Evolutionary conservation across 352 stramenopile species (phyloP), one percentile per base, ranked within the genome.

Genomic region (Phytopythium delawarense): DNA sequence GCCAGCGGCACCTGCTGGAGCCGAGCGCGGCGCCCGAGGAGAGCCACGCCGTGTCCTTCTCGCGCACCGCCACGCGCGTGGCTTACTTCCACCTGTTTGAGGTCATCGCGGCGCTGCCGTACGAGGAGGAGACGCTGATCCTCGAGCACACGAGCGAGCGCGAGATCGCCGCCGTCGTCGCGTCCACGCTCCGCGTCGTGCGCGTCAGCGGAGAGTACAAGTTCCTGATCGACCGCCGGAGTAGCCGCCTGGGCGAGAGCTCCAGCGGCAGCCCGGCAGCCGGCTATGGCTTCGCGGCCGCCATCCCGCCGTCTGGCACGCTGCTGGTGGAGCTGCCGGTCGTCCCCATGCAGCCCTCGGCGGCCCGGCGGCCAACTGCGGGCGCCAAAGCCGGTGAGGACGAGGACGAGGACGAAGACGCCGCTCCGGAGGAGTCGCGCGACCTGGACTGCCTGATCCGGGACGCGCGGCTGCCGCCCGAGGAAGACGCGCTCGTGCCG

Each of bases 51-150:
- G 44, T 63, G n/a, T 35, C 61, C 45, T 59, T 59, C 39, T 59
- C 54, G 16, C 54, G 39, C 35, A 51, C 54, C 2, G 39, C 37
- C 16, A 50, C 54, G 39, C 55, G 63, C 30, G 61, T 69, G 7
- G 62, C 51, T 15, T 80, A 75, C 51, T 75, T 80, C 57, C 69
- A 75, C 46, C 61, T 80, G 35, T 80, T 77, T 23, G 69, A 77
- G 61, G 70, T 62, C 23, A 72, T 80, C 37, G 69, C 72, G 4
- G 25, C 75, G 32, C 69, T 79, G 30, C 63, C 72, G 45, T 72
- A 61, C 42, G 63, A 76, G 30, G 64, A 75, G 37, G 69, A 76
- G 57, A 65, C 69, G 40, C 35, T 56, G 4, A 61, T 76, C 3
- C 44, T 79, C 4, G 65, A 76, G 52, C 66, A 60, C 9, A 65